Percentiles rank a stretch among this genome's conserved stretches.
Conservation (phyloP, 768 basidiomycete species). For the Psilocybe azurescens region DNA sequence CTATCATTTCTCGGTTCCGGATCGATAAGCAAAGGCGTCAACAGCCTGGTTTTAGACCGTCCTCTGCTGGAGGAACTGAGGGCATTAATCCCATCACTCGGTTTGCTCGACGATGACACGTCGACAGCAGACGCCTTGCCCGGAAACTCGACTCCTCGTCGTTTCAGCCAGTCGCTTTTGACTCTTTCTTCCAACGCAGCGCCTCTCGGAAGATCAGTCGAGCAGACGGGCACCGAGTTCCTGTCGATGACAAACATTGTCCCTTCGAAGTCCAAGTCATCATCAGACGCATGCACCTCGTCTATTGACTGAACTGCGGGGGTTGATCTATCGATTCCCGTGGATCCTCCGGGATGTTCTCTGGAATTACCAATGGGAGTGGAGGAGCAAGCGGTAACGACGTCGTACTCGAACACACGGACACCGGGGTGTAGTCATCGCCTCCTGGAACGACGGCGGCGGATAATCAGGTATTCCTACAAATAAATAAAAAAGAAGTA, state of each 20-base stretch:
- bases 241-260: conserved; percentile 60
- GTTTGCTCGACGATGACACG: conserved; percentile 3
- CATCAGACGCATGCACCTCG: conserved; percentile 18
- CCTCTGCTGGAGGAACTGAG: conserved; percentile 12
- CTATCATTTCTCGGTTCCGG: conserved; percentile 12
- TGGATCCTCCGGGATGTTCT: conserved; percentile 22
- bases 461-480: conserved; percentile 66
- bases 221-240: conserved; percentile 40
- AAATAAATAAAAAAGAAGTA: conserved; percentile 12
- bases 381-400: conserved; percentile 35
- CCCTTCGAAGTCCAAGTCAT: conserved; percentile 51
- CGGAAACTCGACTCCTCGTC: conserved; percentile 40
- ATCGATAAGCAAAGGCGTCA: conserved; percentile 19
- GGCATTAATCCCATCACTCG: conserved; percentile 8
- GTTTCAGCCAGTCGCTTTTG: conserved; percentile 36
- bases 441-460: conserved; percentile 80
- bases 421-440: conserved; percentile 53
- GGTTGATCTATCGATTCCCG: not conserved
- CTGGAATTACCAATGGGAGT: conserved; percentile 26
- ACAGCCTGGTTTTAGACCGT: conserved; percentile 10
- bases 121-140: conserved; percentile 18
- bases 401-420: conserved; percentile 43
- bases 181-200: conserved; percentile 45
- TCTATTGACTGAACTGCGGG: not conserved
- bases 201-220: conserved; percentile 47